A percentile compares a stretch with the other conserved stretches of the same genome.
Evolutionary conservation across 306 rosid species (phyloP).

Genomic region (Lathyrus aphaca): DNA sequence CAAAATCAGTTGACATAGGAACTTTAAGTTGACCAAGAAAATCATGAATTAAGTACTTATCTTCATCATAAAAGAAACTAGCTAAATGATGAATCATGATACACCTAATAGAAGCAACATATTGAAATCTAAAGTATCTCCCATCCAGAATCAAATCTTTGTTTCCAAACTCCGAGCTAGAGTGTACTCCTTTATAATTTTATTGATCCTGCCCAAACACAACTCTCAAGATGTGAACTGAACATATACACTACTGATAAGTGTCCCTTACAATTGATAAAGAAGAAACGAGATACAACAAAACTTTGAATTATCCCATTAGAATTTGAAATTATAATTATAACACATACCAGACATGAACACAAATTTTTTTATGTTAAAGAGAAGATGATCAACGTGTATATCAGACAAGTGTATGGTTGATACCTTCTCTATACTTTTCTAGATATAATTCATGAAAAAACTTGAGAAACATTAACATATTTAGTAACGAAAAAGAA

Average conservation of each 20-base stretch:
- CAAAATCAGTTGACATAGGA: too few relatives aligned
- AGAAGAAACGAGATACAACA: neutral
- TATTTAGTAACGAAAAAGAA: too few relatives aligned
- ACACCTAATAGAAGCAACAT: too few relatives aligned
- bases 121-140: too few relatives aligned
- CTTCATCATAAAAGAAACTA: too few relatives aligned
- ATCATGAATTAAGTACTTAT: too few relatives aligned
- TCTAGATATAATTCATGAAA: too few relatives aligned
- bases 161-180: slow-evolving; percentile 13
- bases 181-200: slow-evolving; percentile 31
- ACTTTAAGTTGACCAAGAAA: too few relatives aligned
- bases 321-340: slow-evolving; percentile 1
- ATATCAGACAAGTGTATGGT: neutral
- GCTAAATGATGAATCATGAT: too few relatives aligned
- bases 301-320: neutral
- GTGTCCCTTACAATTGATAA: too few relatives aligned
- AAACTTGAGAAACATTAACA: too few relatives aligned
- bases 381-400: neutral
- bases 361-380: neutral
- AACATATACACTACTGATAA: slow-evolving; percentile 7
- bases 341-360: neutral
- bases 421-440: too few relatives aligned
- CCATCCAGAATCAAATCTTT: slow-evolving; percentile 28
- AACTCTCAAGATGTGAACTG: slow-evolving; percentile 24
- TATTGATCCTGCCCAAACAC: slow-evolving; percentile 56